These are phyloP conservation scores for Pascua sp. DNA, from an alignment of 1,284 basidiomycete species.

Conservation along the genomic window DNA sequence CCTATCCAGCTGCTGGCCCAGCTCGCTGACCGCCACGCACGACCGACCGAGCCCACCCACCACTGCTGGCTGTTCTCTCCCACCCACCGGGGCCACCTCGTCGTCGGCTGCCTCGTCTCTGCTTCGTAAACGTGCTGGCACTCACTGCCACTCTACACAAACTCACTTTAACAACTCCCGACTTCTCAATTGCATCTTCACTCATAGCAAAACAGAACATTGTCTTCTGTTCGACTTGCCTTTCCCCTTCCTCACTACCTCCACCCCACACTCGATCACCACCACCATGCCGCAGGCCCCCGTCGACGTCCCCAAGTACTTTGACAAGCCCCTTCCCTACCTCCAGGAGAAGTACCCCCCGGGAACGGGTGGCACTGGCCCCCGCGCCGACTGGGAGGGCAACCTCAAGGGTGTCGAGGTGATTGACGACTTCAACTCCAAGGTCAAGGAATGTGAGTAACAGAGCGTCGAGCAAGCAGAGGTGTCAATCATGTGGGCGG, in stretches of 20 bases:
- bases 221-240: background rate
- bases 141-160: too few species aligned
- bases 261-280: background rate
- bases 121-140: background rate
- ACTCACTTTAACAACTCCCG: background rate
- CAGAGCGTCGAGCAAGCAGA: background rate
- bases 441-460: constrained; percentile 43
- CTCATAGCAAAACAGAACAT: too few species aligned
- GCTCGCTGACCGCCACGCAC: too few species aligned
- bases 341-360: constrained; percentile 46
- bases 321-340: constrained; percentile 35
- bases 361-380: constrained; percentile 48
- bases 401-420: constrained; percentile 41
- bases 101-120: background rate
- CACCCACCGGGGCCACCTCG: too few species aligned
- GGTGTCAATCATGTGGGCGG: background rate
- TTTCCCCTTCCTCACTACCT: background rate
- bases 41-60: too few species aligned
- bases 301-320: constrained; percentile 46
- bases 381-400: constrained; percentile 42
- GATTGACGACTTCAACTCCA: constrained; percentile 39
- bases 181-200: background rate
- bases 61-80: too few species aligned
- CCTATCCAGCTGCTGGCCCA: too few species aligned
- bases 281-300: constrained; percentile 49